Base-by-base conservation (phyloP, 352 stramenopile species). In the Phytophthora pini region DNA sequence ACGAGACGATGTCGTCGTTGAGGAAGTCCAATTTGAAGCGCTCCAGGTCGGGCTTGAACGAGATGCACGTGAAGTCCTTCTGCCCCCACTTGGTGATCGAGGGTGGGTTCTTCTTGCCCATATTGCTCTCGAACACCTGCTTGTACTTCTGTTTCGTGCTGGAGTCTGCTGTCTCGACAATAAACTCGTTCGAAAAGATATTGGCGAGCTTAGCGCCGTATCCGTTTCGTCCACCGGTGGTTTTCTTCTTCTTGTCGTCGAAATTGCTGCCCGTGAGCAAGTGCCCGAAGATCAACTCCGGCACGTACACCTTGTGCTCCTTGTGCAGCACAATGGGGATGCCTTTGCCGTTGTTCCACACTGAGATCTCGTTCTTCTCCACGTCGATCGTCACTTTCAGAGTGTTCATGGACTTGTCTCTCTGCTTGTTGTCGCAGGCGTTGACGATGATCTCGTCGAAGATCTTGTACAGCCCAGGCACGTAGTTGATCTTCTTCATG, bases 401-500 rank as follows among this genome's bases (percentile, higher is more conserved):
- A 20, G 83, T 94, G 70, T 97, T 86, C 93, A 98, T 98, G 26
- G 85, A 83, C 48, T 94, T 88, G 88, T 99, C 98, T 27, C 98
- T 92, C 79, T 99, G 98, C 80, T 99, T 99, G 88, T 99, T 99
- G 71, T 99, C 98, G 20, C 97, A 98, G 1, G 98, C 98, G 79
- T 99, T 99, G 45, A 99, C 97, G 13, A 99, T 97, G 55, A 99
- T 99, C 71, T 99, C 98, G 73, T 99, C 98, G 72, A 99, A 99
- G 65, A 99, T 98, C 85, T 99, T 99, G 72, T 98, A 97, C 26
- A 99, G 73, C 34, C 95, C 97, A 24, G 98, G 97, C 15, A 97
- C 82, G 84, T 95, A 98, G 3, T 92, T 99, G 69, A 99, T 97
- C 57, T 97, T 93, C 44, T 88, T 87, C 61, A 96, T 76, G 9